Evolutionary conservation across 2,329 filamentous ascomycete species (phyloP).

Genomic region (Claviceps quebecensis): DNA sequence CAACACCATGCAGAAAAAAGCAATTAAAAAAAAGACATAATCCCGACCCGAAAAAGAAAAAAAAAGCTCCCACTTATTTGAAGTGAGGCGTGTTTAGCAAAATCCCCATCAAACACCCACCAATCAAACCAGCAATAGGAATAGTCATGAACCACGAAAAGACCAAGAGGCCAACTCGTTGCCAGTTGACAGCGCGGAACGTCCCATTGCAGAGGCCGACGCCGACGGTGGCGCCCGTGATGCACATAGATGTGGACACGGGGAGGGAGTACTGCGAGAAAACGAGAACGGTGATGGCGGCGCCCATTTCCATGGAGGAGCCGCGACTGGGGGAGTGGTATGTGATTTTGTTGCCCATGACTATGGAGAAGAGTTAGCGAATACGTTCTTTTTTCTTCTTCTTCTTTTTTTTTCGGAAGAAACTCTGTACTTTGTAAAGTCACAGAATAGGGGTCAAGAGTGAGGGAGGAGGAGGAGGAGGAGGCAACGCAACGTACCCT

Average conservation of each 20-base stretch:
- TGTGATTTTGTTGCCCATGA: constrained; percentile 72
- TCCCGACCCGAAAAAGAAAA: neutral
- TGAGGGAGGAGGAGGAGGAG: neutral
- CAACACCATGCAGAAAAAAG: neutral
- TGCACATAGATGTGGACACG: constrained; percentile 67
- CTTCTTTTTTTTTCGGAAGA: no score
- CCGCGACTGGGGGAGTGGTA: constrained; percentile 45
- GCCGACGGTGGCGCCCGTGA: constrained; percentile 65
- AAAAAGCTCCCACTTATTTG: neutral
- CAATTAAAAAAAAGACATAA: neutral
- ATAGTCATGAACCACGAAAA: constrained; percentile 44
- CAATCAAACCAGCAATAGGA: constrained; percentile 27
- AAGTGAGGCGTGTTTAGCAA: constrained; percentile 27
- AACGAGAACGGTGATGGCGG: constrained; percentile 61
- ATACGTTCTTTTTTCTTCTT: neutral
- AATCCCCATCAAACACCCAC: constrained; percentile 26
- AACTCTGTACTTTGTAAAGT: no score
- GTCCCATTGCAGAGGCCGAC: constrained; percentile 66
- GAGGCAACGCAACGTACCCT: constrained; percentile 34
- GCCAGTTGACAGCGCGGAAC: constrained; percentile 59
- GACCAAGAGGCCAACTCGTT: constrained; percentile 53
- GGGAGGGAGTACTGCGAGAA: constrained; percentile 64
- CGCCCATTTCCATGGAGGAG: constrained; percentile 68
- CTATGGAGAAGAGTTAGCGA: constrained; percentile 19
- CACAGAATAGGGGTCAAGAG: neutral